Evolutionary conservation across 2,329 filamentous ascomycete species (phyloP).

Genomic region (Sphaerostilbella broomeana): DNA sequence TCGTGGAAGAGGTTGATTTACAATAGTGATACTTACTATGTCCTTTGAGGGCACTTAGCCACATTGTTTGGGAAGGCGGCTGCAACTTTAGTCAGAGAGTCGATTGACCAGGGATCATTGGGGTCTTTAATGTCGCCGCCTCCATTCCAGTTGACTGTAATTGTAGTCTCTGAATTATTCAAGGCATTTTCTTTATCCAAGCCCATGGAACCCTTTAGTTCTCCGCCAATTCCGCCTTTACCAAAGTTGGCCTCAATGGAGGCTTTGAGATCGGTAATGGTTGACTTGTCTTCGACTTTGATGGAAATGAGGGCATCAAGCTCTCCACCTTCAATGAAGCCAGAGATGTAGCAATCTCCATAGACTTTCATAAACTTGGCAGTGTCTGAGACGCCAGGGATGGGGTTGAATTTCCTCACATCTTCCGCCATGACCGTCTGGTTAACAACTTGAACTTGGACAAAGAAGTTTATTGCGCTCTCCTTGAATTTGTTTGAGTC

Average conservation of each 20-base stretch:
- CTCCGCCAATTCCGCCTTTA: neutral
- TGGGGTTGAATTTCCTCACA: neutral
- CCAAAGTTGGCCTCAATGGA: neutral
- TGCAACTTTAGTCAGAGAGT: neutral
- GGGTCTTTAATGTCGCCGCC: slow-evolving; percentile 9
- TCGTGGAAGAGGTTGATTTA: neutral
- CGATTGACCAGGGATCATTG: neutral
- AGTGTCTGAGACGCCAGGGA: slow-evolving; percentile 3
- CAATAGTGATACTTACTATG: neutral
- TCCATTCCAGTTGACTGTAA: slow-evolving; percentile 11
- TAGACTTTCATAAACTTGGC: slow-evolving; percentile 15
- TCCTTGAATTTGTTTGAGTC: neutral
- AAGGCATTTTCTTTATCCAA: neutral
- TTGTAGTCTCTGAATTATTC: slow-evolving; percentile 5
- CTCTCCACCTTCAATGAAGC: slow-evolving; percentile 13
- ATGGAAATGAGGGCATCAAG: slow-evolving; percentile 7
- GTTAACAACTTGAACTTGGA: neutral
- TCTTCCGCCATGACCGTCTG: neutral
- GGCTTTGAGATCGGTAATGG: too few relatives aligned
- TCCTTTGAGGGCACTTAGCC: neutral
- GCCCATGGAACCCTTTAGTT: neutral
- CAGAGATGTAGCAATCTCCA: slow-evolving; percentile 17
- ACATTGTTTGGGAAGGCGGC: neutral
- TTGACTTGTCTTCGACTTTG: neutral
- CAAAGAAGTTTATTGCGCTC: neutral